phyloP scores from a whole-genome alignment of 2,329 filamentous ascomycete genomes.

The Blumeria hordei region DNA sequence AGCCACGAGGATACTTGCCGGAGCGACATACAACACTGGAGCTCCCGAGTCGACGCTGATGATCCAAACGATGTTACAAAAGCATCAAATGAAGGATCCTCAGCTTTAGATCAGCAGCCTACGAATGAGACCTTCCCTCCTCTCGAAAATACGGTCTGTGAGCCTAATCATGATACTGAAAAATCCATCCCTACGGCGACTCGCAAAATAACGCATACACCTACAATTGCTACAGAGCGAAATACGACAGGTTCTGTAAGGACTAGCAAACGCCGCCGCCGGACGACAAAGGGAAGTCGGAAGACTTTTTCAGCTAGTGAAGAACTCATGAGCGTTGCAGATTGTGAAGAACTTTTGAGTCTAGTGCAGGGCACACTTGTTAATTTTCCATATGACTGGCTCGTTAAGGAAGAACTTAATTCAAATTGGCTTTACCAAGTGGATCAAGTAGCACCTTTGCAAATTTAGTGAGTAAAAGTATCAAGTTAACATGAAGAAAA shows the following conservation, averaged over 20 bases:
- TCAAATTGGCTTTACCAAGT: conserved; percentile 95
- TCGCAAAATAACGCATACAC: conserved; percentile 31
- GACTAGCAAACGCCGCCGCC: conserved; percentile 29
- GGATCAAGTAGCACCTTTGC: conserved; percentile 81
- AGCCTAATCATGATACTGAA: conserved; percentile 8
- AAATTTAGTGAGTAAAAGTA: conserved; percentile 64
- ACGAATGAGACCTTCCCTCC: conserved; percentile 24
- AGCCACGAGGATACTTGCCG: conserved; percentile 7
- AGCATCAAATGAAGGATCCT: conserved; percentile 14
- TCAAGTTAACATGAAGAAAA: too few species aligned
- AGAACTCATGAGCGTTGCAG: conserved; percentile 48
- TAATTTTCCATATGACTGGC: conserved; percentile 88
- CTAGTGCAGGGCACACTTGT: conserved; percentile 76
- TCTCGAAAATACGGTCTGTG: conserved; percentile 17
- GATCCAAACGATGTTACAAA: conserved; percentile 9
- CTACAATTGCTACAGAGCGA: conserved; percentile 11
- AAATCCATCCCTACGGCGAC: conserved; percentile 17
- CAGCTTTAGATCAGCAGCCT: conserved; percentile 20
- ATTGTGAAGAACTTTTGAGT: conserved; percentile 60
- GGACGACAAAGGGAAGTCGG: conserved; percentile 38
- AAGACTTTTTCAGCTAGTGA: conserved; percentile 40
- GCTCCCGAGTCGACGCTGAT: conserved; percentile 8
- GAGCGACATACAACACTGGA: conserved; percentile 5
- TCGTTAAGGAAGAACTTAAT: conserved; percentile 70
- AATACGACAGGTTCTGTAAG: conserved; percentile 2